phyloP scores from a whole-genome alignment of 352 stramenopile species.

The Phytophthora colocasiae region DNA sequence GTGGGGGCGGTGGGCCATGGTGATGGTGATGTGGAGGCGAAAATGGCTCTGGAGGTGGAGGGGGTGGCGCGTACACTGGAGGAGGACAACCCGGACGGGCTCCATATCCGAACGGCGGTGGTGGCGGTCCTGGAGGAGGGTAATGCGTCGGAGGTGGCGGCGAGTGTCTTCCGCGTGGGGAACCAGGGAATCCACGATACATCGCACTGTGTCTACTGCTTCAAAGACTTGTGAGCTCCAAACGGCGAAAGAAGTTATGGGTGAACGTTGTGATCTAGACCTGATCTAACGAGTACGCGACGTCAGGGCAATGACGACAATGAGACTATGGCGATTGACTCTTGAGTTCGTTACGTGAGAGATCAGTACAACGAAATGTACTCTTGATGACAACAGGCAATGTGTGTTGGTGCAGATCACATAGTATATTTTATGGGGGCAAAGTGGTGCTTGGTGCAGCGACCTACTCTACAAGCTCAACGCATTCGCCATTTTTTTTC shows the following conservation, averaged over 20 bases:
- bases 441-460: background rate
- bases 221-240: constrained; percentile 1
- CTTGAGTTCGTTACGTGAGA: background rate
- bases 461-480: background rate
- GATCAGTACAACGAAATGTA: background rate
- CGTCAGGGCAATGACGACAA: too few relatives aligned
- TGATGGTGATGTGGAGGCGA: constrained; percentile 14
- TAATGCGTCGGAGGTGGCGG: constrained; percentile 10
- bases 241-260: constrained; percentile 19
- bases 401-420: background rate
- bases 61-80: constrained; percentile 10
- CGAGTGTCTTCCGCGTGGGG: constrained; percentile 22
- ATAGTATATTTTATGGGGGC: background rate
- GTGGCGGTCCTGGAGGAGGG: constrained; percentile 10
- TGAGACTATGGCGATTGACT: background rate
- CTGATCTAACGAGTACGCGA: background rate
- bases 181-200: constrained; percentile 18
- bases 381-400: background rate
- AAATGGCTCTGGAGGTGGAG: constrained; percentile 7
- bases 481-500: background rate
- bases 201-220: constrained; percentile 4
- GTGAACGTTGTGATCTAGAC: background rate
- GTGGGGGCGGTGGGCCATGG: constrained; percentile 6
- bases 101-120: constrained; percentile 19
- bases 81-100: constrained; percentile 6